A percentile compares a stretch with the other conserved stretches of the same genome.
Evolutionary conservation across 345 rosid species (phyloP).

Genomic region (Rubroshorea leprosula): DNA sequence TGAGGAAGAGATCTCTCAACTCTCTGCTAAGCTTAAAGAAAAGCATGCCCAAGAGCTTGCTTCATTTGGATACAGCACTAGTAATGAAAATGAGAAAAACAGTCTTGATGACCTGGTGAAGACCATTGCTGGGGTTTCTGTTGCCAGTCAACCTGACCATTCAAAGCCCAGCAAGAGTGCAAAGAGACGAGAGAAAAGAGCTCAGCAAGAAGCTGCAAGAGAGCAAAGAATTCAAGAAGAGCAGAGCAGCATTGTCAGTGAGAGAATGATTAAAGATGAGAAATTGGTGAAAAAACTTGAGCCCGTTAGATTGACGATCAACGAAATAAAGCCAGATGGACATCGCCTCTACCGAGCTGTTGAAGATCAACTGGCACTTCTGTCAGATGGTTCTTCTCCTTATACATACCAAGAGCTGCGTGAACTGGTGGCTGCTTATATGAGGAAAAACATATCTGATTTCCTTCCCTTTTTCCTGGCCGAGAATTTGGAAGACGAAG

Average conservation of each 20-base stretch:
- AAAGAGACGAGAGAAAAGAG: conserved; percentile 77
- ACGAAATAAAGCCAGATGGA: conserved; percentile 85
- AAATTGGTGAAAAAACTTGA: conserved; percentile 51
- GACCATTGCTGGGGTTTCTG: conserved; percentile 82
- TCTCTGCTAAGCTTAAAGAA: conserved; percentile 62
- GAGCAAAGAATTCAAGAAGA: conserved; percentile 91
- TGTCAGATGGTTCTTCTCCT: conserved; percentile 61
- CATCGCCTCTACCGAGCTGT: conserved; percentile 93
- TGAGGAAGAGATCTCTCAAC: conserved; percentile 72
- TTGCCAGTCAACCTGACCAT: conserved; percentile 48
- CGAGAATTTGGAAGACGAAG: conserved; percentile 31
- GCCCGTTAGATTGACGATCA: conserved; percentile 58
- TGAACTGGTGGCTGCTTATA: conserved; percentile 68
- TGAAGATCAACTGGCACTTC: conserved; percentile 66
- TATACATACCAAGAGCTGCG: conserved; percentile 58
- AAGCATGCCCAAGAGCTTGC: conserved; percentile 75
- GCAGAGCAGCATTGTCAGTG: conserved; percentile 70
- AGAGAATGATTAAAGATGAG: conserved; percentile 55
- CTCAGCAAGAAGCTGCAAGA: conserved; percentile 85
- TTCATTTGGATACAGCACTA: conserved; percentile 52
- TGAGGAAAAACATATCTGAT: conserved; percentile 48
- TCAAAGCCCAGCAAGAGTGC: conserved; percentile 69
- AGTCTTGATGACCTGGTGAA: conserved; percentile 69
- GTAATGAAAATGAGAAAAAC: conserved; percentile 46
- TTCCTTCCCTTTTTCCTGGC: conserved; percentile 35